These are phyloP conservation scores for Dunaliella primolecta DNA, from an alignment of 139 green algal genomes.

Conservation along the genomic window DNA sequence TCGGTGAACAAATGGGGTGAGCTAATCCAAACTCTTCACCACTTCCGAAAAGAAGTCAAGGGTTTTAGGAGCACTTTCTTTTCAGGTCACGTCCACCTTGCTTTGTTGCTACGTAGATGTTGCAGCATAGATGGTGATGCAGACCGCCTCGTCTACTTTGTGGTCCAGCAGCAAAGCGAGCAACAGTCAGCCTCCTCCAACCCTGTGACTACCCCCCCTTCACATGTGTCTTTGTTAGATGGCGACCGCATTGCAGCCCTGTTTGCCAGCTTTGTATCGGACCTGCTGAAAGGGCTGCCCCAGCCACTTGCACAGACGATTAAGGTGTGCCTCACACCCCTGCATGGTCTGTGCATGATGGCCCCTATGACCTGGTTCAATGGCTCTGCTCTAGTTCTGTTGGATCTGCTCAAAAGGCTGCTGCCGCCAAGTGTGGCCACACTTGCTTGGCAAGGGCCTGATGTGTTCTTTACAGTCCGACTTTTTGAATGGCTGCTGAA, in stretches of 20 bases:
- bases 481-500: too few species aligned
- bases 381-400: too few species aligned
- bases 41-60: too few species aligned
- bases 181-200: not conserved
- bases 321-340: not conserved
- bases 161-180: not conserved
- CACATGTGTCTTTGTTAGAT: conserved; percentile 71
- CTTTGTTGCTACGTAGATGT: conserved; percentile 48
- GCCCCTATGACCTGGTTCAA: too few species aligned
- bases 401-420: too few species aligned
- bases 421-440: too few species aligned
- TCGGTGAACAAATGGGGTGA: too few species aligned
- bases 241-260: conserved; percentile 93
- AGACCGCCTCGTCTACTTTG: conserved; percentile 95
- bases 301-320: conserved; percentile 5
- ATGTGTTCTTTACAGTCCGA: too few species aligned
- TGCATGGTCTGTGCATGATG: not conserved
- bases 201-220: not conserved
- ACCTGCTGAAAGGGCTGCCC: conserved; percentile 60
- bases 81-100: too few species aligned
- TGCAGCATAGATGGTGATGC: conserved; percentile 90
- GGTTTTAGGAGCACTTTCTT: too few species aligned
- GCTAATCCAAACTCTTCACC: too few species aligned
- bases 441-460: too few species aligned
- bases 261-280: conserved; percentile 58